Evolutionary conservation across 2,329 filamentous ascomycete species (phyloP).

Genomic region (Penicillium sp.): DNA sequence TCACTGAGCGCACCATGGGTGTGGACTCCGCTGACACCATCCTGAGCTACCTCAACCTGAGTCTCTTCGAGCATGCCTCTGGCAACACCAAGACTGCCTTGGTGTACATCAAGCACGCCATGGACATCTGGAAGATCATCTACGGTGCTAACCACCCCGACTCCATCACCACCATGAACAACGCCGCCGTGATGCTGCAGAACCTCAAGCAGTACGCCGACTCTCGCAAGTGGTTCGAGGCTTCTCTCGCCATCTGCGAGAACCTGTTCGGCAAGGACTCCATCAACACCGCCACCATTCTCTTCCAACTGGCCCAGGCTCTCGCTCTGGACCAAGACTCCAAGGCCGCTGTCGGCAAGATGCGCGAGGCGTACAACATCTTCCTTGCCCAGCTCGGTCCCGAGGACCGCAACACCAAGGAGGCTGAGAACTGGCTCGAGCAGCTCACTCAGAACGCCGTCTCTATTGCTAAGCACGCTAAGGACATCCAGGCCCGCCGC

Average conservation of each 20-base stretch:
- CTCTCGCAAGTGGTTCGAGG: slow-evolving; percentile 95
- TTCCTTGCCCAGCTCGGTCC: slow-evolving; percentile 85
- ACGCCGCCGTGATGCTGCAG: slow-evolving; percentile 97
- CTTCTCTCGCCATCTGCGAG: slow-evolving; percentile 85
- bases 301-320: slow-evolving; percentile 96
- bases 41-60: slow-evolving; percentile 92
- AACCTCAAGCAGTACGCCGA: slow-evolving; percentile 92
- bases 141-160: slow-evolving; percentile 93
- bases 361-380: slow-evolving; percentile 96
- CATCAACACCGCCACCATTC: slow-evolving; percentile 88
- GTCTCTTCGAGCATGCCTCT: slow-evolving; percentile 86
- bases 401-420: slow-evolving; percentile 95
- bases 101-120: slow-evolving; percentile 84
- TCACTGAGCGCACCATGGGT: slow-evolving; percentile 90
- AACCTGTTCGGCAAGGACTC: slow-evolving; percentile 85
- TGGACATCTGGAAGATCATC: slow-evolving; percentile 95
- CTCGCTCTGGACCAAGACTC: slow-evolving; percentile 94
- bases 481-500: slow-evolving; percentile 76
- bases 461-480: slow-evolving; percentile 88
- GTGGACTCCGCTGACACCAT: slow-evolving; percentile 93
- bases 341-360: slow-evolving; percentile 85
- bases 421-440: slow-evolving; percentile 94
- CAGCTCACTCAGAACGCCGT: slow-evolving; percentile 96
- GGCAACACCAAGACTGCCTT: slow-evolving; percentile 89
- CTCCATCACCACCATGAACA: slow-evolving; percentile 98